These are phyloP conservation scores for Cytospora schulzeri DNA, from an alignment of 2,329 filamentous ascomycete species.

Conservation along the genomic window DNA sequence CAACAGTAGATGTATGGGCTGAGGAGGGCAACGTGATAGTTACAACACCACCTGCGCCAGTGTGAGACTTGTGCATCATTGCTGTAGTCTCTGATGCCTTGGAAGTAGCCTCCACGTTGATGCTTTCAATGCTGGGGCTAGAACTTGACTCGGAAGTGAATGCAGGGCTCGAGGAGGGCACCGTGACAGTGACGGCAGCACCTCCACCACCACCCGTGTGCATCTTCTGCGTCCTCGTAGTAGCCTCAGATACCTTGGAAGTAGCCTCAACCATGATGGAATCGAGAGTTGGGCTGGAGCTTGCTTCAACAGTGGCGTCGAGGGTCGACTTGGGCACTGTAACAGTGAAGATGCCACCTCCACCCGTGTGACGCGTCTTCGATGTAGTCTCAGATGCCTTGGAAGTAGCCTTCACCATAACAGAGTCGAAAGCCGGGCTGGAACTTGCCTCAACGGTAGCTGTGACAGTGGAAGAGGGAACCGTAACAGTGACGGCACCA, in stretches of 20 bases:
- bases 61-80: background rate
- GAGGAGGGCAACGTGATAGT: conserved; percentile 1
- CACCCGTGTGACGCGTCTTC: background rate
- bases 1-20: background rate
- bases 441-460: conserved; percentile 8
- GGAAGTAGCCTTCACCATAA: background rate
- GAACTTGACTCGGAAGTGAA: background rate
- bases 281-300: background rate
- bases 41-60: background rate
- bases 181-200: background rate
- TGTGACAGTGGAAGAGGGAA: conserved; percentile 9
- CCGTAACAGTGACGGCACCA: background rate
- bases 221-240: background rate
- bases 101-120: background rate
- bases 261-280: background rate
- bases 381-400: background rate
- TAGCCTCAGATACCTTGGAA: background rate
- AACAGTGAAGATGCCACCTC: background rate
- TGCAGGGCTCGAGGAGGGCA: background rate
- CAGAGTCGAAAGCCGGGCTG: background rate
- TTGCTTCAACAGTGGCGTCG: background rate
- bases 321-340: background rate
- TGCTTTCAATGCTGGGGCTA: background rate
- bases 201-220: background rate
- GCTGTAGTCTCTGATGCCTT: background rate